Conservation (phyloP, 2,329 filamentous ascomycete genomes). For the Phoma sp. region DNA sequence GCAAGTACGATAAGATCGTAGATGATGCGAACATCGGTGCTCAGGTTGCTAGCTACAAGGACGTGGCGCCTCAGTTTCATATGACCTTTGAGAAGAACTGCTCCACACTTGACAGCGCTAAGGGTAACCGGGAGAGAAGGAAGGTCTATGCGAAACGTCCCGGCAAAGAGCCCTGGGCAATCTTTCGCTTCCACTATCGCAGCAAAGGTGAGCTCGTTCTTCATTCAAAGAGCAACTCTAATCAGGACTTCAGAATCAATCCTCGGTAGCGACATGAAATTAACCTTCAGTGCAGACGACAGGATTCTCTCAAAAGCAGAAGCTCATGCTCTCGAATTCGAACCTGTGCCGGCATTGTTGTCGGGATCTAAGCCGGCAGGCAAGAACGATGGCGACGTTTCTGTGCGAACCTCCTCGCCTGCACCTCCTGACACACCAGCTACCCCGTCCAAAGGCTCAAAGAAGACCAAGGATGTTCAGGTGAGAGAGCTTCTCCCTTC, state of each 20-base stretch:
- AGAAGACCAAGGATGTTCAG: constrained; percentile 1
- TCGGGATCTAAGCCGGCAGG: constrained; percentile 11
- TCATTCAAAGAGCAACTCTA: background rate
- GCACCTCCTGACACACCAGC: constrained; percentile 8
- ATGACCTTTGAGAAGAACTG: constrained; percentile 30
- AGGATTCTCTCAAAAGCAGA: constrained; percentile 10
- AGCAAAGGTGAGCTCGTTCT: constrained; percentile 24
- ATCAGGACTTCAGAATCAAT: constrained; percentile 26
- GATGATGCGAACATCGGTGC: background rate
- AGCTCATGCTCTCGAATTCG: constrained; percentile 20
- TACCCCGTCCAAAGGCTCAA: constrained; percentile 10
- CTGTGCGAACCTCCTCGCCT: constrained; percentile 20
- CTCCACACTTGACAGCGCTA: constrained; percentile 16
- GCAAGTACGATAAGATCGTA: constrained; percentile 19
- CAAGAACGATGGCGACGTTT: constrained; percentile 19
- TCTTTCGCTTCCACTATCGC: constrained; percentile 53
- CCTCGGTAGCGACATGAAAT: constrained; percentile 2
- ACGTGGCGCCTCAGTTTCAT: constrained; percentile 28
- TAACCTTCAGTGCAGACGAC: constrained; percentile 15
- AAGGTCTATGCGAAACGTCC: constrained; percentile 31
- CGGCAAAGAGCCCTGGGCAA: constrained; percentile 47
- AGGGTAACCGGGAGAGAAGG: constrained; percentile 12
- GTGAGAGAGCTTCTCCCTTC: constrained; percentile 18
- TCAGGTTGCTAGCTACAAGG: constrained; percentile 17
- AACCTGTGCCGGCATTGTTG: constrained; percentile 21